Evolutionary conservation across 257 asterid species (phyloP), one percentile per base, ranked within the genome.

Genomic region (Apocynum venetum): DNA sequence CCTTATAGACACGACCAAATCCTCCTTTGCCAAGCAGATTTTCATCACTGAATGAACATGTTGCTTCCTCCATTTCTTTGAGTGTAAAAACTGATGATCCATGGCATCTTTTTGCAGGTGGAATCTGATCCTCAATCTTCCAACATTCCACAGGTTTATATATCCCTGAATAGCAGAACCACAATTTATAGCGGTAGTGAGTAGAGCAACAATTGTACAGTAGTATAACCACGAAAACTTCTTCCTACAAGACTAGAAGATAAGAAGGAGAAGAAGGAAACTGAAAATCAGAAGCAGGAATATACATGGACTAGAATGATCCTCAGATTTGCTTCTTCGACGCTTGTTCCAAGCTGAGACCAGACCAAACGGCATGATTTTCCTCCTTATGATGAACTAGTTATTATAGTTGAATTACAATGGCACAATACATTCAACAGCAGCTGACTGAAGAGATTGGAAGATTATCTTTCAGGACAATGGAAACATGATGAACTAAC

Each of bases 331-430:
- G 94, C 97, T 95, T 81, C 98, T 85, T 81, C 98, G 60, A 35
- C 97, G 94, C 86, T 95, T 95, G 84, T 91, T 93, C 99, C 99
- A 93, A 0, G 97, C 99, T 64, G 96, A 88, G 71, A 93, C 99
- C 75, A 95, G 81, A 80, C 97, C 96, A 64, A 93, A 93, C 61
- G 97, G 97, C 99, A 95, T 93, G 85, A 25, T 81, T 57, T 75
- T 83, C 17, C 20, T 55, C 84, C 81, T 66, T 70, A 52, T 44
- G 68, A 71, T 40, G 56, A 73, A 72, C 63, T 48, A n/a, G 41
- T 31, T 72, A 78, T 38, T 44, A 59, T 61, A 70, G 64, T 76
- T 63, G 35, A 20, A 87, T 72, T 77, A 76, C 53, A 46, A 56
- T 51, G 76, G 77, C 61, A 78, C 72, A 59, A 38, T 46, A 44